Evolutionary conservation across 73 alveolate genomes (phyloP).

Genomic region (Breviolum minutum): DNA sequence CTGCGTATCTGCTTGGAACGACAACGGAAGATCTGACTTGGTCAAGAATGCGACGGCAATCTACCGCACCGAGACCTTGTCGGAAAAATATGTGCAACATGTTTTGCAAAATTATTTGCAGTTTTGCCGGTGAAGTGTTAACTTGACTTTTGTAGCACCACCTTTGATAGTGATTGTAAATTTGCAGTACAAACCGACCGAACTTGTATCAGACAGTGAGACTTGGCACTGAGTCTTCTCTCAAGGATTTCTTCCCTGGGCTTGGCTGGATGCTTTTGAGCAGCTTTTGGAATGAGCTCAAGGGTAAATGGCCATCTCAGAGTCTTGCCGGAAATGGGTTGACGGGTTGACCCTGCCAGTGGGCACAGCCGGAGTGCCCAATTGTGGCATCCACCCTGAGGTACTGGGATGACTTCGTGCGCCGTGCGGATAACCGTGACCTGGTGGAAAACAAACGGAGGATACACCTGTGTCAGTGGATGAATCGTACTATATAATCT

Average conservation of each 20-base stretch:
- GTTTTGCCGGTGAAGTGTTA: neutral
- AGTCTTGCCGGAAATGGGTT: neutral
- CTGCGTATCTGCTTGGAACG: constrained; percentile 76
- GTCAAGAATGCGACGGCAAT: constrained; percentile 25
- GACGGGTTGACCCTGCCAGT: neutral
- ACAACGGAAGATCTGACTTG: constrained; percentile 41
- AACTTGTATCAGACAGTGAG: neutral
- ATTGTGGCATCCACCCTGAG: neutral
- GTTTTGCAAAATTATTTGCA: neutral
- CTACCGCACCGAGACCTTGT: constrained; percentile 19
- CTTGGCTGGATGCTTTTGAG: constrained; percentile 90
- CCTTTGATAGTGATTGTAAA: neutral
- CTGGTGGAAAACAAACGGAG: neutral
- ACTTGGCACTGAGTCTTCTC: neutral
- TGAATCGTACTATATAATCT: too few relatives aligned
- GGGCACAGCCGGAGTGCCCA: too few relatives aligned
- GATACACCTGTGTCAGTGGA: too few relatives aligned
- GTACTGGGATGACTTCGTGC: constrained; percentile 92
- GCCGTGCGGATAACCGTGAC: constrained; percentile 37
- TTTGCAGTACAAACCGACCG: neutral
- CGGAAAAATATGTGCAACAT: neutral
- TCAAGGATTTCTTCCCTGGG: constrained; percentile 67
- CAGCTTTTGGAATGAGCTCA: constrained; percentile 71
- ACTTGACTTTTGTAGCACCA: neutral
- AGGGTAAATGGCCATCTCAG: constrained; percentile 31